Conservation (phyloP, 768 basidiomycete species). For the Rhizopogon rudus region DNA sequence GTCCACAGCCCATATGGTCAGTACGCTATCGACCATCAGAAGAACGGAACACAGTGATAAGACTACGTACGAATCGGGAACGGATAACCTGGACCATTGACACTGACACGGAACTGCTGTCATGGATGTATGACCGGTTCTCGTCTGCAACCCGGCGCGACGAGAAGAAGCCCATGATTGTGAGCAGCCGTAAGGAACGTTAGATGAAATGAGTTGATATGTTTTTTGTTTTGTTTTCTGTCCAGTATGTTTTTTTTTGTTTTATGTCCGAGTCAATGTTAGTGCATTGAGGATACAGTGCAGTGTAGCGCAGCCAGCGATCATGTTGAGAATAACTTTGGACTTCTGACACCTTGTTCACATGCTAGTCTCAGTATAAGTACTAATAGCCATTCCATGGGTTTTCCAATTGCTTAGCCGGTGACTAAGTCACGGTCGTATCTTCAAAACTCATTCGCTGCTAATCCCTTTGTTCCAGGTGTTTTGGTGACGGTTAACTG, state of each 20-base stretch:
- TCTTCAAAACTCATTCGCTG: background rate
- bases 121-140: conserved; percentile 11
- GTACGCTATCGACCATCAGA: background rate
- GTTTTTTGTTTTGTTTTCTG: background rate
- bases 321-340: background rate
- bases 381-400: background rate
- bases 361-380: conserved; percentile 8
- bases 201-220: background rate
- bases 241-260: background rate
- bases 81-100: conserved; percentile 44
- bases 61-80: conserved; percentile 50
- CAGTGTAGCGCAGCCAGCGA: conserved; percentile 18
- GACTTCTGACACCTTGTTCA: conserved; percentile 25
- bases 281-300: conserved; percentile 8
- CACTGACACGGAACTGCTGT: conserved; percentile 41
- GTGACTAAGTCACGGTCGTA: background rate
- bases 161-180: conserved; percentile 28
- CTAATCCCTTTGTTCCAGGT: background rate
- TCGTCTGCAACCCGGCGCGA: conserved; percentile 15
- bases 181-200: background rate
- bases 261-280: background rate
- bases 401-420: background rate
- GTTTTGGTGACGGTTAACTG: background rate
- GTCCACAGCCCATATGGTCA: conserved; percentile 5
- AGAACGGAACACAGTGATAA: conserved; percentile 13